Evolutionary conservation across 2,329 filamentous ascomycete genomes (phyloP), one percentile per base, ranked within the genome.

Genomic region (Emmonsia crescens): DNA sequence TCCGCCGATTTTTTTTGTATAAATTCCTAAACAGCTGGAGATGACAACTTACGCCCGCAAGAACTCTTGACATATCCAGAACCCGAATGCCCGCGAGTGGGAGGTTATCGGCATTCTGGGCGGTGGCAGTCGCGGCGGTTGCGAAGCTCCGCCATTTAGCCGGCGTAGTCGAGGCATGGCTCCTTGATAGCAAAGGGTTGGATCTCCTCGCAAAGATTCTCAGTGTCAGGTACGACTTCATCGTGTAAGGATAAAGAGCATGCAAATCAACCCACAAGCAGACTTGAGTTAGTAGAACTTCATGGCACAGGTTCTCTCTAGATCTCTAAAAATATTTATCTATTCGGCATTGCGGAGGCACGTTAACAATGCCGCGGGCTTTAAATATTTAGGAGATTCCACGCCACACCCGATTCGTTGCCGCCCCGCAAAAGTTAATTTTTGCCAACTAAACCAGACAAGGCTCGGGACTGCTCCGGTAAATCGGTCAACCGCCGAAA

Each of bases 11-110:
- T 59, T 36, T 40, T 40, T 16, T 36, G 29, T 36, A 60, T 38
- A 56, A 51, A 60, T 46, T 58, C 33, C 40, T 63, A 49, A 58
- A 57, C 14, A 14, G 46, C 16, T 48, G 48, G 16, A 62, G 61
- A 58, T 38, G n/a, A 42, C 16, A 33, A 82, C 88, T 77, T 80
- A 96, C 93, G 62, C 94, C 94, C 65, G 94, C 94, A 66, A 99
- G 78, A 1, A 99, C 94, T 77, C 94, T 84, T 3, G 93, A 97
- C 91, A 99, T 95, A 74, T 99, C 94, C 64, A 99, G 81, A 16
- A 97, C 92, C 61, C 89, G 86, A 68, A 94, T 88, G 0, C 94
- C 94, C 42, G 90, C 85, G 68, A 99, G 81, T 27, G 94, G 93
- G 38, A 88, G 74, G 19, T 79, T 80, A 33, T 76, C 78, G 58